Percentiles rank a stretch among this genome's conserved stretches.
Conservation (phyloP, 352 stramenopile species). For the Globisporangium paroecandrum region DNA sequence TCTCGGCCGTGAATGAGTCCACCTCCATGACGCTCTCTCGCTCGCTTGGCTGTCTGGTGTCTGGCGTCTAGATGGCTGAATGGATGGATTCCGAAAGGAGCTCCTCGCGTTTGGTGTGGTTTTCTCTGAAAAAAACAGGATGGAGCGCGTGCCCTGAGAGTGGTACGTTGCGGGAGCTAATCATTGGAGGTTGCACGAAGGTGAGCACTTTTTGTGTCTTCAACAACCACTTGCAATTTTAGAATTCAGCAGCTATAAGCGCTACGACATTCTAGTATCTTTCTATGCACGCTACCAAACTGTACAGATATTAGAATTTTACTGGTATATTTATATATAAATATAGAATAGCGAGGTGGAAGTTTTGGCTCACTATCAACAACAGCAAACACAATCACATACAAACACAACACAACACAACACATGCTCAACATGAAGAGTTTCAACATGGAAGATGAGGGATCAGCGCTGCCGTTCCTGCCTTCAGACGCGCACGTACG, state of each 20-base stretch:
- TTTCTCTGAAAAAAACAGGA: neutral
- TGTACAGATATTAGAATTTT: neutral
- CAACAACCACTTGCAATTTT: neutral
- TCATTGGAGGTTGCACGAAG: neutral
- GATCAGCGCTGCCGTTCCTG: slow-evolving; percentile 8
- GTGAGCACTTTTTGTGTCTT: neutral
- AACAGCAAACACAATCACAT: neutral
- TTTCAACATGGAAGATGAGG: slow-evolving; percentile 4
- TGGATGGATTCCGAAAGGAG: slow-evolving; percentile 4
- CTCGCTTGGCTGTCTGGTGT: slow-evolving; percentile 3
- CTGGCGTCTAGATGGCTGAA: neutral
- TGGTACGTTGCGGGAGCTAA: neutral
- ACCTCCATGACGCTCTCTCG: slow-evolving; percentile 29
- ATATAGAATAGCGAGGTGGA: neutral
- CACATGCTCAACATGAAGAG: slow-evolving; percentile 1
- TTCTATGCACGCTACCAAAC: neutral
- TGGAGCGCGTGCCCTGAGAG: neutral
- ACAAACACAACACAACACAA: neutral
- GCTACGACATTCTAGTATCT: neutral
- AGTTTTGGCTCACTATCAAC: neutral
- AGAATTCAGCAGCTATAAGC: neutral
- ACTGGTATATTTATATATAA: neutral
- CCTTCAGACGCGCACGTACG: slow-evolving; percentile 29
- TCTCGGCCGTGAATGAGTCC: slow-evolving; percentile 29
- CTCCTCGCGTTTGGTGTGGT: neutral